These are phyloP conservation scores for Pulveroboletus sp. DNA, from an alignment of 768 basidiomycete genomes.

Conservation along the genomic window DNA sequence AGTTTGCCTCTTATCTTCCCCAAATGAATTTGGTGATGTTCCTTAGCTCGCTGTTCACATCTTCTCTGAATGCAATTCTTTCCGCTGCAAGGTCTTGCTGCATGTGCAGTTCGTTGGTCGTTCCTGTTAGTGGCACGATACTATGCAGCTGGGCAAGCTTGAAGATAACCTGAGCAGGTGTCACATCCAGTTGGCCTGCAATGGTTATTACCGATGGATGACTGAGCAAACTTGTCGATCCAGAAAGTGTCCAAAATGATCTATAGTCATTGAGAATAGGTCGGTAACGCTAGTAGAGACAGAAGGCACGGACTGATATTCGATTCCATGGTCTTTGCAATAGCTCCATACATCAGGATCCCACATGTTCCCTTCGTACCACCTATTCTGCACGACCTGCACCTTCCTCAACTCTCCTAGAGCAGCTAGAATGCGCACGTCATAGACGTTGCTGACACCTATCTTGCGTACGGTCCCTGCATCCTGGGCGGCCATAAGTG, in stretches of 20 bases:
- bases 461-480: constrained; percentile 60
- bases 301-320: constrained; percentile 60
- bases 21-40: constrained; percentile 28
- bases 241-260: constrained; percentile 85
- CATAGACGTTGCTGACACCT: constrained; percentile 78
- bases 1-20: constrained; percentile 15
- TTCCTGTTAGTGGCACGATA: constrained; percentile 73
- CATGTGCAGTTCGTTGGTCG: constrained; percentile 66
- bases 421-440: constrained; percentile 49
- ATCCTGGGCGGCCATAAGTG: constrained; percentile 58
- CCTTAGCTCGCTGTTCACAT: constrained; percentile 25
- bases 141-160: constrained; percentile 62
- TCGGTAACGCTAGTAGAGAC: not conserved
- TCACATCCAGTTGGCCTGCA: constrained; percentile 45
- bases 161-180: constrained; percentile 65
- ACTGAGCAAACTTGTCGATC: constrained; percentile 60
- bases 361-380: constrained; percentile 80
- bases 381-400: constrained; percentile 79
- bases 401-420: constrained; percentile 53
- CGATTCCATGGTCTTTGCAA: constrained; percentile 58
- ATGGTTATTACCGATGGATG: constrained; percentile 45
- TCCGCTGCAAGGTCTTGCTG: constrained; percentile 53
- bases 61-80: constrained; percentile 32
- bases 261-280: constrained; percentile 32
- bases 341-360: constrained; percentile 61